phyloP scores from a whole-genome alignment of 192 early-diverging fungal species.

The Coemansia sp. region DNA sequence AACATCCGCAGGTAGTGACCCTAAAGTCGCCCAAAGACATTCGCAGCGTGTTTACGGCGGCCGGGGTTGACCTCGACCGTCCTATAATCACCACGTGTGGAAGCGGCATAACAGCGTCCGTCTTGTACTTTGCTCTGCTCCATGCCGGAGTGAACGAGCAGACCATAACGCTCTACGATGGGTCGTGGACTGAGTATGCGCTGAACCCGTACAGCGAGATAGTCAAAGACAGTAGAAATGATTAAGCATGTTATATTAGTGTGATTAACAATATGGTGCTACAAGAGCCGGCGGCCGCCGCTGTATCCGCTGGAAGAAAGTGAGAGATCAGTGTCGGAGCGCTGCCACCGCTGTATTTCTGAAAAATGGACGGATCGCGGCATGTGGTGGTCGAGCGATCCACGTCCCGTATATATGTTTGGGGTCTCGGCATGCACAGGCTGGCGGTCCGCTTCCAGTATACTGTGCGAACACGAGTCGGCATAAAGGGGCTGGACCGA shows the following conservation, averaged over 20 bases:
- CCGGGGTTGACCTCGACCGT: slow-evolving; percentile 64
- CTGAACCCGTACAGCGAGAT: slow-evolving; percentile 66
- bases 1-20: slow-evolving; percentile 32
- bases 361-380: slow-evolving; percentile 11
- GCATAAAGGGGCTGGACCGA: background rate
- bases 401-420: background rate
- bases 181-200: slow-evolving; percentile 90
- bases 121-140: slow-evolving; percentile 77
- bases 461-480: background rate
- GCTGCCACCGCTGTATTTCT: slow-evolving; percentile 32
- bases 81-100: slow-evolving; percentile 82
- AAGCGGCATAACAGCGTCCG: slow-evolving; percentile 82
- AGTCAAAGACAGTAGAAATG: slow-evolving; percentile 42
- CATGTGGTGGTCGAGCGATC: slow-evolving; percentile 12
- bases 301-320: slow-evolving; percentile 30
- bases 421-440: background rate
- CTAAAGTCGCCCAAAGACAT: slow-evolving; percentile 54
- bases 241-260: background rate
- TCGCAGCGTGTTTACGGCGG: slow-evolving; percentile 56
- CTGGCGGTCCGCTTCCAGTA: background rate
- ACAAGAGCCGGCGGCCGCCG: slow-evolving; percentile 23
- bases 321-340: slow-evolving; percentile 41
- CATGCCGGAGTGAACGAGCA: slow-evolving; percentile 56
- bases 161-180: slow-evolving; percentile 78
- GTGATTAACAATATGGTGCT: slow-evolving; percentile 1